Evolutionary conservation across 306 rosid genomes (phyloP), one percentile per base, ranked within the genome.

Genomic region (Notholithocarpus densiflorus): DNA sequence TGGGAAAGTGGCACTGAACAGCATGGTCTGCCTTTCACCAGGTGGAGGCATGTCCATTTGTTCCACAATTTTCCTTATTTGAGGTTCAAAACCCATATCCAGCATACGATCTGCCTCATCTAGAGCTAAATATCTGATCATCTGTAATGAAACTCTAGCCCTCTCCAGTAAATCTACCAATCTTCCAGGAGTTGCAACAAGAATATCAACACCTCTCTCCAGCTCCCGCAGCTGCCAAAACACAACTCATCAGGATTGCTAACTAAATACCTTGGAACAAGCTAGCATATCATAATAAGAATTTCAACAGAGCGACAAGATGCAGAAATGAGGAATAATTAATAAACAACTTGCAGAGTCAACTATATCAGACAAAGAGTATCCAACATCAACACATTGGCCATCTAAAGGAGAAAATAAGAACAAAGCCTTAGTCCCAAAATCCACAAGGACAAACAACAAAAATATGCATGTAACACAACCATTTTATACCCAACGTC

Each of bases 111-210:
- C 97, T 74, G 93, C 94, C 74, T 91, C 96, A 43, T 91, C 96
- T n/a, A 91, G 81, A 43, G 97, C 93, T 55, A 91, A 80, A 87
- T 91, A 89, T 73, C 91, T 78, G 43, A 91, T 87, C 97, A 89
- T 85, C 87, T 89, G 92, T 73, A 89, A 75, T 64, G 97, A 91
- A 81, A 91, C 95, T 79, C 90, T 91, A 57, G 93, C 96, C 83
- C 97, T 87, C 85, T 94, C 98, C 79, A 92, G 88, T 84, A 92
- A 83, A 92, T 92, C 98, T 66, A 94, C 97, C 84, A 94, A 74
- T 84, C 98, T 86, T 88, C 98, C 98, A 15, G 98, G 98, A 75
- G 97, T 92, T 71, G 97, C 98, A 60, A 94, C 97, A 84, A 93
- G 97, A 87, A 93, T 93, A 78, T 93, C 97, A 76, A 91, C 97